Base-by-base conservation (phyloP, 208 protist species). In the Leishmania tarentolae region DNA sequence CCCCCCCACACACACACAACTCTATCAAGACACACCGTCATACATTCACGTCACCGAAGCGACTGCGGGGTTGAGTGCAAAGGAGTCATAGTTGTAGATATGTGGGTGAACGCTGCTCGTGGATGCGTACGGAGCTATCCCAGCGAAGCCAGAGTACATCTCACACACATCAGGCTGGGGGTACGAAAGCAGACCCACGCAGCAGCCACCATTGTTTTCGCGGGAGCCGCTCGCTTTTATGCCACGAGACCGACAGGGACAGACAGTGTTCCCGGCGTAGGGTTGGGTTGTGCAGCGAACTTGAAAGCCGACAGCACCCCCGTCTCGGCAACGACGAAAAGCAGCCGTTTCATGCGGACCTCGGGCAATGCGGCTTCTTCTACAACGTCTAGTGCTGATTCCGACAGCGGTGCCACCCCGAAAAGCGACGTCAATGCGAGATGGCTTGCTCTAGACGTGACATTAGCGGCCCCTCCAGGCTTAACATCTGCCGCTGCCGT, bases 261-360 rank as follows among this genome's bases (percentile, higher is more conserved):
- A 1, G 69, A 31, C 3, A 52, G 35, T 50, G 28, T 21, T 17
- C 28, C 28, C 3, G 44, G 28, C 9, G 44, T 21, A 4, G 31
- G 44, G 21, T n/a, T n/a, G 42, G 69, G 2, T 44, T 46, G 44
- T 50, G 42, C 44, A 7, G 17, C 72, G 11, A 35, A 44, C 0
- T 15, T 28, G 50, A 61, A 61, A 8, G n/a, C 35, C 28, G 50
- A 15, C n/a, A 3, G 19, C 42, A 76, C 21, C 2, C 5, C 50
- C 24, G 72, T 44, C 13, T 40, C 50, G 40, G 42, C 72, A 19
- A 56, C 35, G 72, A 17, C 31, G 13, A 76, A 28, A 61, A 31
- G 44, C 35, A 76, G 72, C 35, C 72, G 72, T 50, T 76, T 76
- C 17, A 19, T 76, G 72, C 72, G 72, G 13, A 76, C 17, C 2